Base-by-base conservation (phyloP, 2,329 filamentous ascomycete genomes). In the Microsporum canis region DNA sequence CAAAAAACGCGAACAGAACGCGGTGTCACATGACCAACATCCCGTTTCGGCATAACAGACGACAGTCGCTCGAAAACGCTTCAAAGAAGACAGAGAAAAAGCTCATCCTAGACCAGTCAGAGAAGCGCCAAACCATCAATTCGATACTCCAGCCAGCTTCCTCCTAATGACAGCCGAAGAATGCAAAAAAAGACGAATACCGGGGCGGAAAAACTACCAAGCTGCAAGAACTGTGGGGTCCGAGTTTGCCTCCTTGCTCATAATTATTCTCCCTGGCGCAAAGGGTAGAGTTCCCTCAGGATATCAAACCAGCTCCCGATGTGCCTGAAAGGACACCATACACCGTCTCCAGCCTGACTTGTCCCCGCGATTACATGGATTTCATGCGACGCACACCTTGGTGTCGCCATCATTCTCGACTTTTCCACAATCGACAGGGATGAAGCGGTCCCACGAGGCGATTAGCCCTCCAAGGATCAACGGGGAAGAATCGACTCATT, bases 371-470 rank as follows among this genome's bases (percentile, higher is more conserved):
- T 33, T 53, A 33, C 39, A 53, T 53, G 49, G 49, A 53, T 53
- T 53, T 53, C 31, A 53, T 53, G 49, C 49, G 49, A 53, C 49
- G 14, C 49, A n/a, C 12, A 10, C 27, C 31, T n/a, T 33, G 49
- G 49, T 53, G 49, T 53, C 34, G 33, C 55, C 55, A 6, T 38
- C 51, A 14, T 43, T 39, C 34, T 57, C 55, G 55, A 39, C 23
- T 27, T 12, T 39, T 57, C 33, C n/a, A 38, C 34, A 29, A 39
- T n/a, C 33, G 55, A 39, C 55, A 39, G 55, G 55, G 39, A 57
- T 57, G 34, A 57, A 57, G 55, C 55, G 55, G 55, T 57, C 55
- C 55, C 39, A 57, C 31, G 55, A 57, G 39, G 34, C 34, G 31
- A 27, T 34, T 53, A 53, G 49, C 49, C 49, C 49, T 53, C 49